Evolutionary conservation across 306 rosid species (phyloP), one percentile per base, ranked within the genome.

Genomic region (Dicorynia guianensis): DNA sequence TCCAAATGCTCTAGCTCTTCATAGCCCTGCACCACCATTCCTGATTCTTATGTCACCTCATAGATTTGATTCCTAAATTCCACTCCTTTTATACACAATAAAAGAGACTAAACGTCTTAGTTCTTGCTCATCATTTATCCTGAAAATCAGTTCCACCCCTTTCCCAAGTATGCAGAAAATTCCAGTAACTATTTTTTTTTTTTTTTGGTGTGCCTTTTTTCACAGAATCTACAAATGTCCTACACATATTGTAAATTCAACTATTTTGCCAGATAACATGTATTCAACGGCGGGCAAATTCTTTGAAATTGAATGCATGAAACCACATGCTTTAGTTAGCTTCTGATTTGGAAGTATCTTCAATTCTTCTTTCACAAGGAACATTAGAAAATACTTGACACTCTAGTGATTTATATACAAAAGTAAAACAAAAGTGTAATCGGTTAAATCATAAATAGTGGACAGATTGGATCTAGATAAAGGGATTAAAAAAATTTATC

Each of bases 251-350:
- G 40, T 20, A 10, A 39, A 50, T 39, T 74, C 54, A 63, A 74
- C 34, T 58, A 15, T 62, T 74, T 38, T 36, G 50, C 50, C 49
- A 4, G 47, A 30, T 72, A 58, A 58, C 60, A 59, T 47, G 46
- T 38, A 72, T 47, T 59, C 18, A 46, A 34, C 39, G 6, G n/a
- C 30, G 43, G 76, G 76, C 43, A 71, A 71, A 25, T 57, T 18
- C 43, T 30, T 43, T 11, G 40, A 44, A 34, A 43, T 49, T 30
- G 50, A 61, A 20, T 39, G 17, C 43, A 61, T 60, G 69, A 36
- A 61, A 73, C 62, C 58, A 72, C 30, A 71, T 56, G 65, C 42
- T 60, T 12, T n/a, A n/a, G n/a, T n/a, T 54, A 69, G 63, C 39
- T 54, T 13, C 44, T 53, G 59, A 38, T 36, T 38, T 54, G 19